These are phyloP conservation scores for Colletotrichum tropicale DNA, from an alignment of 2,329 filamentous ascomycete genomes.

Conservation along the genomic window DNA sequence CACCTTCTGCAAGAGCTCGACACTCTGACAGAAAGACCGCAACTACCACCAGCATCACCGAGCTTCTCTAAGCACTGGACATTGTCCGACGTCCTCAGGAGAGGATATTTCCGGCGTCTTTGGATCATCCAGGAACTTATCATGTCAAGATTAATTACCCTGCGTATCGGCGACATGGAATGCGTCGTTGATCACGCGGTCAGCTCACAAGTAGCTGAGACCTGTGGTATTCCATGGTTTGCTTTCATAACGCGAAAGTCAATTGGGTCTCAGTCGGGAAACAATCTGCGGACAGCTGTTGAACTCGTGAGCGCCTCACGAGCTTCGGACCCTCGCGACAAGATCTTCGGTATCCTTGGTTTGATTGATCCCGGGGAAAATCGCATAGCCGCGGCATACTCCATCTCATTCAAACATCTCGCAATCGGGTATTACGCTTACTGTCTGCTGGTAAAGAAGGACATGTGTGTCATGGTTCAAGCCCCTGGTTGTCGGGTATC, in stretches of 20 bases:
- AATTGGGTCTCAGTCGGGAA: background rate
- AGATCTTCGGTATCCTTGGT: background rate
- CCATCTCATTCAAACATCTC: background rate
- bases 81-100: accelerated
- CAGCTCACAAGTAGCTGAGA: accelerated
- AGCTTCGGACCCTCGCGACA: background rate
- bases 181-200: accelerated
- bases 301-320: accelerated
- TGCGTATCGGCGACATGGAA: accelerated
- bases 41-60: accelerated
- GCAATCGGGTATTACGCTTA: accelerated
- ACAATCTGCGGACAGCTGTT: background rate
- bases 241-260: background rate
- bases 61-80: accelerated
- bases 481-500: no score
- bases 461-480: no score
- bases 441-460: accelerated
- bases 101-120: accelerated
- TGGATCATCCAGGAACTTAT: background rate
- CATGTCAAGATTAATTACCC: accelerated
- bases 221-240: accelerated
- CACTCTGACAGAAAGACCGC: accelerated
- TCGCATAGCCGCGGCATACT: accelerated
- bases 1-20: accelerated
- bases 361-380: accelerated